Conservation (phyloP, 2,329 filamentous ascomycete species). For the Aspergillus felis region DNA sequence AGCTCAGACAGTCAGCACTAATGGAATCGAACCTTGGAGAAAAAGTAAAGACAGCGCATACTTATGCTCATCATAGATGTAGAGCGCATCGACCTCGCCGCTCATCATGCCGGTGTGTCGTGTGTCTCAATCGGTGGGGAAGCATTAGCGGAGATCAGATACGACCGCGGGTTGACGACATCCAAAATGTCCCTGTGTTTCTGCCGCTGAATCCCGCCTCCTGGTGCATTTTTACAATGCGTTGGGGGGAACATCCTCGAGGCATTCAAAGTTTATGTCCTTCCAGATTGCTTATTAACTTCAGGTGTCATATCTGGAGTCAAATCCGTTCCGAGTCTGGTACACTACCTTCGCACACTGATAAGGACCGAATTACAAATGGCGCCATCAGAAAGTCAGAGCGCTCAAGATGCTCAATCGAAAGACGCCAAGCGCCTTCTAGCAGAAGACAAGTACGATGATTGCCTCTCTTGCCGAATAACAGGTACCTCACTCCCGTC, state of each 20-base stretch:
- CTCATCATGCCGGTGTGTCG: slow-evolving; percentile 57
- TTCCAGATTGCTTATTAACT: not conserved
- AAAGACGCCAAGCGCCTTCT: slow-evolving; percentile 59
- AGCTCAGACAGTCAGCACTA: slow-evolving; percentile 12
- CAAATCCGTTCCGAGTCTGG: not conserved
- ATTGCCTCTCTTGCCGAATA: slow-evolving; percentile 69
- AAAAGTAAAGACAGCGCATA: slow-evolving; percentile 41
- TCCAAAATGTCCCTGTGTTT: slow-evolving; percentile 13
- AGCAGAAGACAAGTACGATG: slow-evolving; percentile 43
- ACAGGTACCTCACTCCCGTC: slow-evolving; percentile 54
- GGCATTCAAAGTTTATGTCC: not conserved
- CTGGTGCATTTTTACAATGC: not conserved
- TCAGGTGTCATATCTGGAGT: not conserved
- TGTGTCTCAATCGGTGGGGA: slow-evolving; percentile 18
- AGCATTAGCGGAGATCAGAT: slow-evolving; percentile 10
- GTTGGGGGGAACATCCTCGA: not conserved
- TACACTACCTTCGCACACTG: not conserved
- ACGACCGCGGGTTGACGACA: not conserved
- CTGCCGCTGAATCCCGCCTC: slow-evolving; percentile 33
- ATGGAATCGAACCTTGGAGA: slow-evolving; percentile 1
- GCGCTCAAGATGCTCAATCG: slow-evolving; percentile 49
- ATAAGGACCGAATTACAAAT: slow-evolving; percentile 26
- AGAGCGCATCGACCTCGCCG: slow-evolving; percentile 87
- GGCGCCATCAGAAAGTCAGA: slow-evolving; percentile 44
- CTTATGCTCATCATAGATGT: slow-evolving; percentile 97